Evolutionary conservation across 306 rosid genomes (phyloP).

Genomic region (Purshia tridentata): DNA sequence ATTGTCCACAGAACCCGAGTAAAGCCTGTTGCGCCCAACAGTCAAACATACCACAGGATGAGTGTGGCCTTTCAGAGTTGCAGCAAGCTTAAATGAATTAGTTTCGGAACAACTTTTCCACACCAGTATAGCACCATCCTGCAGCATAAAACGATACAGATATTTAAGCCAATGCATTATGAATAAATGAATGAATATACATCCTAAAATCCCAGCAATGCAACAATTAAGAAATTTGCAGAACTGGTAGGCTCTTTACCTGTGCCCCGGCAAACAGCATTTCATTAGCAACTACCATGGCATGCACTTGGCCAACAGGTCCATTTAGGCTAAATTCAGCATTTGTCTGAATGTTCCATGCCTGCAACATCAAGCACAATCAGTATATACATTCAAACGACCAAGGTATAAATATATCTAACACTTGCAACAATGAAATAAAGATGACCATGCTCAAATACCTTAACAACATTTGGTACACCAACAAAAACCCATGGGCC

Average conservation of each 20-base stretch:
- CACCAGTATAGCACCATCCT: slow-evolving; percentile 40
- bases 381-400: neutral
- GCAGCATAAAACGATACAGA: slow-evolving; percentile 1
- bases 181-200: neutral
- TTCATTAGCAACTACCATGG: slow-evolving; percentile 36
- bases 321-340: slow-evolving; percentile 35
- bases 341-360: slow-evolving; percentile 39
- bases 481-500: slow-evolving; percentile 56
- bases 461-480: slow-evolving; percentile 40
- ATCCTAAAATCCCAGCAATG: neutral
- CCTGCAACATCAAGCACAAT: slow-evolving; percentile 30
- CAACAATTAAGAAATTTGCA: neutral
- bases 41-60: slow-evolving; percentile 24
- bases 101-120: slow-evolving; percentile 36
- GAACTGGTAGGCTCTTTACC: slow-evolving; percentile 23
- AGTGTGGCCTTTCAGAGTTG: slow-evolving; percentile 37
- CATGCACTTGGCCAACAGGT: slow-evolving; percentile 35
- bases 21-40: slow-evolving; percentile 33
- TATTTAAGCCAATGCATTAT: neutral
- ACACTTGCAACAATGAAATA: neutral
- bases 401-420: no score
- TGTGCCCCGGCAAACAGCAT: slow-evolving; percentile 44
- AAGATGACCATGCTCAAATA: slow-evolving; percentile 11
- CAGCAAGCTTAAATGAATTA: slow-evolving; percentile 27
- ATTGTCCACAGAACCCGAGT: slow-evolving; percentile 43